Evolutionary conservation across 805 yeast genomes (phyloP).

Genomic region (Ogataea allantospora): DNA sequence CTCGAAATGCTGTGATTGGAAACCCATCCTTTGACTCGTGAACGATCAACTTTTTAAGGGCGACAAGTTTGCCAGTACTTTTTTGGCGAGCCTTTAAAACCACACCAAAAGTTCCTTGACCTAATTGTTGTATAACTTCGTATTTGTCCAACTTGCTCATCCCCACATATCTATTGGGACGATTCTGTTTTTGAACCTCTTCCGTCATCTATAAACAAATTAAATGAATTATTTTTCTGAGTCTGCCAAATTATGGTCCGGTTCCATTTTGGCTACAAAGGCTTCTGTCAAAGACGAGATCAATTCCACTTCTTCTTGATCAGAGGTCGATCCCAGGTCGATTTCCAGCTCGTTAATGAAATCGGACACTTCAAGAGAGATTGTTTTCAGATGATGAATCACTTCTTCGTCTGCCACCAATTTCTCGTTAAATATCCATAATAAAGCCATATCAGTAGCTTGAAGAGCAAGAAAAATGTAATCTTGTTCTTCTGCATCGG

Average conservation of each 20-base stretch:
- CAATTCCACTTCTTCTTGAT: slow-evolving; percentile 2
- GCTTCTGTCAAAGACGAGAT: slow-evolving; percentile 1
- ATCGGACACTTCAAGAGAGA: not conserved
- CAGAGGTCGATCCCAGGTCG: not conserved
- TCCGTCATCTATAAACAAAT: slow-evolving; percentile 5
- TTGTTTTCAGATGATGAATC: not conserved
- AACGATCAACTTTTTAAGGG: slow-evolving; percentile 81
- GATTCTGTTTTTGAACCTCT: slow-evolving; percentile 3
- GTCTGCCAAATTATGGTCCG: slow-evolving; percentile 6
- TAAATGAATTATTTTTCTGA: slow-evolving; percentile 4
- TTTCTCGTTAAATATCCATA: slow-evolving; percentile 13
- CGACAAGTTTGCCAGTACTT: slow-evolving; percentile 63
- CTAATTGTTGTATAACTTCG: slow-evolving; percentile 45
- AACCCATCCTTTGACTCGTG: slow-evolving; percentile 78
- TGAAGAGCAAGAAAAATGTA: slow-evolving; percentile 2
- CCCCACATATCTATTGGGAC: slow-evolving; percentile 21
- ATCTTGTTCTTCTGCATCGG: slow-evolving; percentile 3
- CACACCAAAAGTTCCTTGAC: slow-evolving; percentile 87
- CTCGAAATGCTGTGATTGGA: slow-evolving; percentile 94
- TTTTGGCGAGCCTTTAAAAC: slow-evolving; percentile 74
- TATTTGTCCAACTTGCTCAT: slow-evolving; percentile 35
- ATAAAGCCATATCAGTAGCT: slow-evolving; percentile 3
- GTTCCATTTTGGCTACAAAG: slow-evolving; percentile 2
- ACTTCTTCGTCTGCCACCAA: slow-evolving; percentile 2
- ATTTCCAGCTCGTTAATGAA: not conserved